phyloP scores from a whole-genome alignment of 2,329 filamentous ascomycete species.

The Fusarium keratoplasticum region DNA sequence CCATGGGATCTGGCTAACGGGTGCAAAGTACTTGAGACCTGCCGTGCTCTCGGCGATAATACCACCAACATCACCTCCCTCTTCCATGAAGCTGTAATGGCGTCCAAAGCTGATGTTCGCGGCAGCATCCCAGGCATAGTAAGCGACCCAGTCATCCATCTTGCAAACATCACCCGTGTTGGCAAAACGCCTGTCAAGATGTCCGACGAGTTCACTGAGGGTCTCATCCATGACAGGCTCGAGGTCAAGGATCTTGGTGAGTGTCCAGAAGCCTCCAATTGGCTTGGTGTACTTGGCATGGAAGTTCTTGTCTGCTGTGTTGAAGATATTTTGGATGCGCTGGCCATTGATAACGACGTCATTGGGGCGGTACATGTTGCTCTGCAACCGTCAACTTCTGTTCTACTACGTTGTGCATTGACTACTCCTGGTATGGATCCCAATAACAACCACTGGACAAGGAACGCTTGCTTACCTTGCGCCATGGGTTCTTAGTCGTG shows the following conservation, averaged over 20 bases:
- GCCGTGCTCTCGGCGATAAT: constrained; percentile 25
- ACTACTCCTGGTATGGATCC: background rate
- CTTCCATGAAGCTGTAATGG: constrained; percentile 32
- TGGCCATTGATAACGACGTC: constrained; percentile 33
- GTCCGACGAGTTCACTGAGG: constrained; percentile 11
- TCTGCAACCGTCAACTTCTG: constrained; percentile 5
- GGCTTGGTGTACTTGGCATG: constrained; percentile 38
- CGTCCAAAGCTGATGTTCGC: constrained; percentile 36
- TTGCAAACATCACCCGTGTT: constrained; percentile 13
- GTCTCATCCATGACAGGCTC: constrained; percentile 41
- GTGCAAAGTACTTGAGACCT: constrained; percentile 34
- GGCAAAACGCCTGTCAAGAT: constrained; percentile 28
- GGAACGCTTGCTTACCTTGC: constrained; percentile 14
- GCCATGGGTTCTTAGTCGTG: constrained; percentile 28
- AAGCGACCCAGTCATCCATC: constrained; percentile 38
- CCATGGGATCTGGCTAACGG: constrained; percentile 38
- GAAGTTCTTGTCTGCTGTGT: constrained; percentile 33
- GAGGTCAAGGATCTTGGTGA: constrained; percentile 32
- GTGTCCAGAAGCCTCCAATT: constrained; percentile 37
- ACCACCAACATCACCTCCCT: constrained; percentile 18
- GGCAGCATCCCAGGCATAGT: constrained; percentile 35
- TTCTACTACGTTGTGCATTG: too few relatives aligned
- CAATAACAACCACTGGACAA: too few relatives aligned
- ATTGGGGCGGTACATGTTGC: constrained; percentile 34
- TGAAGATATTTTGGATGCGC: constrained; percentile 39